Evolutionary conservation across 208 protist species (phyloP).

Genomic region (Wallacemonas sp.): DNA sequence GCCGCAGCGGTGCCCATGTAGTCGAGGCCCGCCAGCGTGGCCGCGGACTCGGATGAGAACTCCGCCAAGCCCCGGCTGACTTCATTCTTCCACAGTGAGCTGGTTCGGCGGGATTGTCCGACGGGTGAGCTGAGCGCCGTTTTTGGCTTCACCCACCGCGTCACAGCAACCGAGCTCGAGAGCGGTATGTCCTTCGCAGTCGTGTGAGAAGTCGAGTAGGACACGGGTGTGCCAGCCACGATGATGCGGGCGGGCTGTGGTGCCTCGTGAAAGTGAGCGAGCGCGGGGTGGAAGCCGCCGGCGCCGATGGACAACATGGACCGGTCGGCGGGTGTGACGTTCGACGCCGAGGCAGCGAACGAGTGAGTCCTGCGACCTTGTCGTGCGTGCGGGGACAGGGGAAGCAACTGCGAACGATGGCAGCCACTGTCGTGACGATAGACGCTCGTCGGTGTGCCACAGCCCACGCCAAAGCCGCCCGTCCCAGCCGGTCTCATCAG

Average conservation of each 20-base stretch:
- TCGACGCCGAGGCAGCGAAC: background rate
- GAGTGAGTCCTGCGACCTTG: background rate
- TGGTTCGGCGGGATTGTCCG: background rate
- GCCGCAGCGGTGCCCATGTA: background rate
- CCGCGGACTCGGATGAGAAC: background rate
- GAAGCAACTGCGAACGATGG: no score
- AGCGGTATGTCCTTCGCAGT: no score
- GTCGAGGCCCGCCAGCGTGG: background rate
- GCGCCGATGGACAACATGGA: background rate
- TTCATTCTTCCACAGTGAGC: background rate
- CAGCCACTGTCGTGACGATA: background rate
- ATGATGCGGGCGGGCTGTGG: background rate
- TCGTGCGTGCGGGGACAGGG: no score
- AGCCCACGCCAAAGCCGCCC: background rate
- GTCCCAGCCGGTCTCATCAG: background rate
- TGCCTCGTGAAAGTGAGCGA: background rate
- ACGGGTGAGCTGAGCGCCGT: background rate
- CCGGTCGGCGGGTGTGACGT: background rate
- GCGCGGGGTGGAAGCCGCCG: background rate
- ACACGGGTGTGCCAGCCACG: background rate
- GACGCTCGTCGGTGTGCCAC: no score
- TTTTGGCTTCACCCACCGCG: conserved; percentile 6
- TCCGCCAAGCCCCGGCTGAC: background rate
- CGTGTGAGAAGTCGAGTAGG: background rate
- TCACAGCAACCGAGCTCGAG: background rate